Base-by-base conservation (phyloP, 345 rosid species). In the Zanthoxylum bungeanum region DNA sequence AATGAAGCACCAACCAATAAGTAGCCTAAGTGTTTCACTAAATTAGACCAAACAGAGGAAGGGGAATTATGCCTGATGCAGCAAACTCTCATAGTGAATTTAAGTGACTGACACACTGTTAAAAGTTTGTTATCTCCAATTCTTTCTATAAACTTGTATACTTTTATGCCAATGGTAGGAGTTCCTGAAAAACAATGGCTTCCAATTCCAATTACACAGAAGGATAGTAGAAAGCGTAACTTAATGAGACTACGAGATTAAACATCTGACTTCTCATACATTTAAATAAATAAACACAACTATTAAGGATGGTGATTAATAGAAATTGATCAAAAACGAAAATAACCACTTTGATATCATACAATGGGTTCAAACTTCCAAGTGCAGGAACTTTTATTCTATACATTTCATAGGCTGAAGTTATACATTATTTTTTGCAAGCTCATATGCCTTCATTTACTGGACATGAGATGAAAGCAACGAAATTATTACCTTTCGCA, bases 401-500 rank as follows among this genome's bases (percentile, higher is more conserved):
- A 25, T 33, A 17, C 17, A 49, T 36, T 60, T 24, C 27, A 58
- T 19, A 27, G 37, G 53, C 31, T 67, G 62, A 68, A 58, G 19
- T 37, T 55, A 46, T 34, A 33, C 16, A 39, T 57, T 22, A 44
- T 31, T 24, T 30, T 46, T 62, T 40, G 30, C 11, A 58, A 73
- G 39, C 59, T 51, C 17, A 39, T 31, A 66, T 7, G 22, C 8
- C 44, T 68, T 39, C 22, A 12, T 2, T 14, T 22, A 71, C 33
- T 52, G 30, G 71, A 61, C 7, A 75, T 28, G 11, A 62, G 36
- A 33, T 25, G 36, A 74, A 47, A 59, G 52, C 60, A 76, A 36
- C 39, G 24, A 71, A 21, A 59, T 47, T n/a, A 27, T 66, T 83
- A 94, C 97, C 97, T 87, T 77, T 88, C 3, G 96, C 96, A 4